These are phyloP conservation scores for Evansstolkia leycettana DNA, from an alignment of 495 filamentous ascomycete species.

Conservation along the genomic window DNA sequence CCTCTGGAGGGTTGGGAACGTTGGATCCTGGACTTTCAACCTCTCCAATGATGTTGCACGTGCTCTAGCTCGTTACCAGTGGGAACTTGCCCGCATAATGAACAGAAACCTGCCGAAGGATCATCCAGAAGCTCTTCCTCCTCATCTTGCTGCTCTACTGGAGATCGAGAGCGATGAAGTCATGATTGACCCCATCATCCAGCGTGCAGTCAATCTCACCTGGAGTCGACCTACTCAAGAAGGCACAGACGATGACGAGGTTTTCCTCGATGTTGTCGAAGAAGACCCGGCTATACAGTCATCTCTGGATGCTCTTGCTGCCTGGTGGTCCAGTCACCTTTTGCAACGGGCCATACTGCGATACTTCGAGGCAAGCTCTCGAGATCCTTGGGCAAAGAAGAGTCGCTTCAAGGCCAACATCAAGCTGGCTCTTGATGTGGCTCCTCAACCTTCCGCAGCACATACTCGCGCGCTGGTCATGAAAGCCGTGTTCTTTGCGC, in stretches of 20 bases:
- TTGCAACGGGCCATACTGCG: conserved; percentile 56
- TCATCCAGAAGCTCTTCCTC: conserved; percentile 54
- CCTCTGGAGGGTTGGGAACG: conserved; percentile 62
- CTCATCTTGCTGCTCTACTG: conserved; percentile 61
- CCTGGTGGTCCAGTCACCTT: conserved; percentile 77
- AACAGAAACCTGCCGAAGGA: conserved; percentile 46
- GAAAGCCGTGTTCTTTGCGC: conserved; percentile 34
- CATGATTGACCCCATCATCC: conserved; percentile 61
- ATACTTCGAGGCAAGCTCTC: conserved; percentile 41
- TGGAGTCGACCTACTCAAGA: conserved; percentile 71
- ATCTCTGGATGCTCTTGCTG: conserved; percentile 78
- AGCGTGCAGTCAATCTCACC: conserved; percentile 81
- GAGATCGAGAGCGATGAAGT: conserved; percentile 70
- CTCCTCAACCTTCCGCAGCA: conserved; percentile 66
- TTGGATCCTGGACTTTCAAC: conserved; percentile 45
- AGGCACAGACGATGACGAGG: conserved; percentile 46
- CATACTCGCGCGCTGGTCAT: conserved; percentile 71
- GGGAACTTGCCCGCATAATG: conserved; percentile 64
- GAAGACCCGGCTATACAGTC: conserved; percentile 79
- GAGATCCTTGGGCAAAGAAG: conserved; percentile 24
- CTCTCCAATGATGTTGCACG: conserved; percentile 53
- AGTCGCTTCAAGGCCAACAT: conserved; percentile 45
- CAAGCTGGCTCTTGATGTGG: conserved; percentile 55
- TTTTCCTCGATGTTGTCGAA: conserved; percentile 71
- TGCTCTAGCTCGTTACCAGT: conserved; percentile 59